These are phyloP conservation scores for Didymella segeticola DNA, from an alignment of 2,329 filamentous ascomycete species.

Conservation along the genomic window DNA sequence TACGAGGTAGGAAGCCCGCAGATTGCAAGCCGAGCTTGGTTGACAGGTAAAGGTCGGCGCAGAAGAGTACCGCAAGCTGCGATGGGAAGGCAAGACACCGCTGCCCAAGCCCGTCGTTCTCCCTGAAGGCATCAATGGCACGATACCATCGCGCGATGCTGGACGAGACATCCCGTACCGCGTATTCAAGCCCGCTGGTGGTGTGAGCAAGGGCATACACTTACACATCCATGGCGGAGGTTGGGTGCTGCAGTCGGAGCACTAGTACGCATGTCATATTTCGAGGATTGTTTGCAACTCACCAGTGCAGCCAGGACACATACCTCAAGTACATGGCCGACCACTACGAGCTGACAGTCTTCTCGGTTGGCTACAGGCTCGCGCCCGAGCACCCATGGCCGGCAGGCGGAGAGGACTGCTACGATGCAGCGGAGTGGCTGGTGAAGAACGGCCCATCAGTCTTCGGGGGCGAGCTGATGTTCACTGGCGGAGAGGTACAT, in stretches of 20 bases:
- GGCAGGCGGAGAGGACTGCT: slow-evolving; percentile 61
- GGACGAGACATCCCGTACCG: slow-evolving; percentile 61
- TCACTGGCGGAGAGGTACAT: slow-evolving; percentile 50
- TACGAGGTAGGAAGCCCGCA: slow-evolving; percentile 52
- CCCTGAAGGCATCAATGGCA: slow-evolving; percentile 54
- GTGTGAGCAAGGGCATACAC: slow-evolving; percentile 55
- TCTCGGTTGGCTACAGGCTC: slow-evolving; percentile 66
- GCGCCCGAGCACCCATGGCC: slow-evolving; percentile 67
- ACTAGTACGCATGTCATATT: slow-evolving; percentile 39
- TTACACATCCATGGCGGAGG: slow-evolving; percentile 64
- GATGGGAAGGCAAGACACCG: slow-evolving; percentile 60
- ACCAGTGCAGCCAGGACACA: slow-evolving; percentile 52
- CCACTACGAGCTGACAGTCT: slow-evolving; percentile 55
- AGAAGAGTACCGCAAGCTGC: slow-evolving; percentile 61
- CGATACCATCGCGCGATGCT: slow-evolving; percentile 60
- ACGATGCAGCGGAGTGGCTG: slow-evolving; percentile 63
- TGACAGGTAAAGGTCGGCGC: slow-evolving; percentile 55
- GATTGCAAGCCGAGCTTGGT: not conserved
- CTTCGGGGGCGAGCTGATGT: slow-evolving; percentile 54
- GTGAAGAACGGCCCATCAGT: slow-evolving; percentile 54
- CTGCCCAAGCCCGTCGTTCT: slow-evolving; percentile 57
- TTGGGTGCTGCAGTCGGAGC: slow-evolving; percentile 54
- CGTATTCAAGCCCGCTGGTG: slow-evolving; percentile 58
- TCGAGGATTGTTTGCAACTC: not conserved
- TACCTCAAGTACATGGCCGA: slow-evolving; percentile 60